Conservation (phyloP, 495 filamentous ascomycete genomes). For the Trichoderma parareesei region DNA sequence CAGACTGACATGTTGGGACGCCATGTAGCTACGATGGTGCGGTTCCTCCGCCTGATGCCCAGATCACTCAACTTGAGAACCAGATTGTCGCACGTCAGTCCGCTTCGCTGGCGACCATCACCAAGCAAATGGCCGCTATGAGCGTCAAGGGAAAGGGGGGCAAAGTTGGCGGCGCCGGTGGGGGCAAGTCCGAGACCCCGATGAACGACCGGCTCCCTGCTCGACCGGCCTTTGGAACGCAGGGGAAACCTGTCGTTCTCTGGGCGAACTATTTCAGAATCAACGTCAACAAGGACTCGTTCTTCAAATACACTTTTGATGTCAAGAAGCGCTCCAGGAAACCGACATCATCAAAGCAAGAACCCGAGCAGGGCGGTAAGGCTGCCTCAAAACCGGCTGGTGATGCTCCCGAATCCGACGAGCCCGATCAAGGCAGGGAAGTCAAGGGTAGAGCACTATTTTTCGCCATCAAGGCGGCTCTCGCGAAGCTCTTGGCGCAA, state of each 20-base stretch:
- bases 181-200: not conserved
- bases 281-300: constrained; percentile 25
- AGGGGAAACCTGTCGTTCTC: constrained; percentile 41
- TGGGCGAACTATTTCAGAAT: constrained; percentile 61
- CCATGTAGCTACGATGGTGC: not conserved
- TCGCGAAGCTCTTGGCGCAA: constrained; percentile 27
- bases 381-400: not conserved
- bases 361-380: constrained; percentile 3
- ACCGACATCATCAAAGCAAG: not conserved
- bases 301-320: constrained; percentile 33
- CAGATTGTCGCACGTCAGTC: constrained; percentile 19
- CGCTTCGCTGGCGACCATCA: constrained; percentile 10
- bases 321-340: constrained; percentile 18
- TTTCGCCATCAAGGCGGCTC: constrained; percentile 43
- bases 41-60: constrained; percentile 22
- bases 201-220: constrained; percentile 24
- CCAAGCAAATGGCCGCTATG: constrained; percentile 20
- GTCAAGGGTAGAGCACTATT: constrained; percentile 45
- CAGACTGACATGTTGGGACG: not conserved
- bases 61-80: constrained; percentile 29
- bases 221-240: constrained; percentile 54
- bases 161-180: not conserved
- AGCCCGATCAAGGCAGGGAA: constrained; percentile 26
- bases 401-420: too few species aligned
- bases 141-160: not conserved